These are phyloP conservation scores for Populus trichocarpa DNA, from an alignment of 441 rosid genomes.

Conservation along the genomic window DNA sequence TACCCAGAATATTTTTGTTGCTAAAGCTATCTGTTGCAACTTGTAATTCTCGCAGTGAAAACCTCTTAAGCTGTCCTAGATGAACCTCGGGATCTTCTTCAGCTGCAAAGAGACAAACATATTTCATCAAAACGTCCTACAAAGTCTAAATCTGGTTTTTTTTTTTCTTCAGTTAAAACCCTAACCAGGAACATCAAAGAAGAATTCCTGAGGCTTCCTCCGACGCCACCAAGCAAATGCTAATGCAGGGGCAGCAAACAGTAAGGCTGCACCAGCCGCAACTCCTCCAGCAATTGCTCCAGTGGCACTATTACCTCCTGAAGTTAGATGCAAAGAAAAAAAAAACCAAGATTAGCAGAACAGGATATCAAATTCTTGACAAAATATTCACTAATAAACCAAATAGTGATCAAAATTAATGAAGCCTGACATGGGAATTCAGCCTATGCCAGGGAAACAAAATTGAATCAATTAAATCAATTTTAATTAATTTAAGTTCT, in stretches of 20 bases:
- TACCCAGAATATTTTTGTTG: conserved; percentile 83
- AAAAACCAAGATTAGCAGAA: neutral
- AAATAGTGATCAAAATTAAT: neutral
- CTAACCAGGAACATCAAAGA: conserved; percentile 91
- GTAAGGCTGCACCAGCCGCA: conserved; percentile 84
- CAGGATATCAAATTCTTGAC: neutral
- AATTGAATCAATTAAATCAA: neutral
- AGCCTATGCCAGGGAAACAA: neutral
- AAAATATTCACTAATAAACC: neutral
- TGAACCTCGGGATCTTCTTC: conserved; percentile 96
- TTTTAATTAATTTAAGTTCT: neutral
- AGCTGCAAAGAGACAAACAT: conserved; percentile 41
- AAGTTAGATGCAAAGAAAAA: conserved; percentile 10
- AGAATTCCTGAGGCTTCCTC: conserved; percentile 70
- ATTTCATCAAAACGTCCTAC: neutral
- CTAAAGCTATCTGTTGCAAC: conserved; percentile 89
- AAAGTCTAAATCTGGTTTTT: neutral
- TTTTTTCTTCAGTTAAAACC: conserved; percentile 9
- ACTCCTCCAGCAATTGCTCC: conserved; percentile 94
- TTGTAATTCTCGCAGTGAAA: conserved; percentile 82
- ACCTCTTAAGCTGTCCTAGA: conserved; percentile 86
- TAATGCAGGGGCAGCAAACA: conserved; percentile 86
- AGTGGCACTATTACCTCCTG: conserved; percentile 67
- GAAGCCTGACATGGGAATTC: neutral
- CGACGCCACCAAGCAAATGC: conserved; percentile 90